Evolutionary conservation across 208 protist genomes (phyloP), one percentile per base, ranked within the genome.

Genomic region (Leptomonas pyrrhocoris): DNA sequence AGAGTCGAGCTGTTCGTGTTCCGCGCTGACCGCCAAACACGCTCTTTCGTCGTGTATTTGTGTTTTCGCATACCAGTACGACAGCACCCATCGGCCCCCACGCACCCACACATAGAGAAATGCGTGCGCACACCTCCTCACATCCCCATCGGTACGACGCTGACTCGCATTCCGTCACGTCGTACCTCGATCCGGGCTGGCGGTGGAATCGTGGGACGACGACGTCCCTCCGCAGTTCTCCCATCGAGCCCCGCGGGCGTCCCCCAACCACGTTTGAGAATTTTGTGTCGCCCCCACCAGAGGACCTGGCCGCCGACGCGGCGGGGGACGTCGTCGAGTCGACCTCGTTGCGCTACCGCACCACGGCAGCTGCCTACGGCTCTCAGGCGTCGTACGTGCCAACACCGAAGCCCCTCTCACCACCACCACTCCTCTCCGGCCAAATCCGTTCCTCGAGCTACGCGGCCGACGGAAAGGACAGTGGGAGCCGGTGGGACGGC

Each of bases 301-400:
- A 55, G 18, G 40, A 61, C n/a, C n/a, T n/a, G n/a, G n/a, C n/a
- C 25, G 16, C 36, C 0, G 48, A 2, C 3, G 34, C 7, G 21
- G 59, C 30, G 2, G 58, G 21, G 9, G 36, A 45, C 40, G 27
- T 6, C 27, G 58, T 9, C 3, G 43, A 54, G 27, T 0, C 13
- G 57, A 23, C 8, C 23, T 3, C 68, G 21, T 64, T 31, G 1
- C 67, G 48, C 21, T 34, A 58, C 16, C 56, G 61, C 54, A 34
- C 62, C 45, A 62, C 67, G n/a, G 19, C 67, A 16, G 45, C 65
- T 19, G 53, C 57, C 28, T 60, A 60, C 31, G 71, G 48, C 30
- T 12, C 36, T 28, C 18, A 57, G 21, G 31, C 48, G 6, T 30
- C 66, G n/a, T 50, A 36, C 21, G 55, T 27, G 27, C 3, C 54